These are phyloP conservation scores for Fusarium staphyleae DNA, from an alignment of 2,329 filamentous ascomycete species.

Conservation along the genomic window DNA sequence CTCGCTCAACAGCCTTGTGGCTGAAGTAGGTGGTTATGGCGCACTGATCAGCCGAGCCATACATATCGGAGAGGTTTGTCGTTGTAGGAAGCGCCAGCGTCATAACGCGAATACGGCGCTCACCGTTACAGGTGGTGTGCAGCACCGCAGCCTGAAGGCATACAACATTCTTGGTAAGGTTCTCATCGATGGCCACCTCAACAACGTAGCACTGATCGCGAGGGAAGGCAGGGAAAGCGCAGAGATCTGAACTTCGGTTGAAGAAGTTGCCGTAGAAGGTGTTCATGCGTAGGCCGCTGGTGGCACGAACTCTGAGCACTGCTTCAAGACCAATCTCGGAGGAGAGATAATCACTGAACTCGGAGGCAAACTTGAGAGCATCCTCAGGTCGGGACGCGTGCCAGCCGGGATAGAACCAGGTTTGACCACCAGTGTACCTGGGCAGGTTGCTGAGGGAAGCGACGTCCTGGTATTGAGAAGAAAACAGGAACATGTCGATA, in stretches of 20 bases:
- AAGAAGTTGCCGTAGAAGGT: conserved; percentile 99
- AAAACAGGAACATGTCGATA: conserved; percentile 98
- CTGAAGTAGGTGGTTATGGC: conserved; percentile 94
- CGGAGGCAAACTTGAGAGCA: conserved; percentile 95
- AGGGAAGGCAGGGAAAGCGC: conserved; percentile 97
- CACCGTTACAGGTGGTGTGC: conserved; percentile 97
- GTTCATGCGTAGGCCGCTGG: conserved; percentile 93
- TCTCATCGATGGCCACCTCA: conserved; percentile 97
- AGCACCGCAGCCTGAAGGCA: conserved; percentile 94
- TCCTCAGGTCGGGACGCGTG: conserved; percentile 93
- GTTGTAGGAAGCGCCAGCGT: conserved; percentile 94
- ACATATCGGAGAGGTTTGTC: conserved; percentile 86
- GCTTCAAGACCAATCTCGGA: conserved; percentile 96
- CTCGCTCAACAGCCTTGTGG: conserved; percentile 95
- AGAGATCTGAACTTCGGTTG: conserved; percentile 96
- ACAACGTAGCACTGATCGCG: conserved; percentile 98
- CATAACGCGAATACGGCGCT: conserved; percentile 92
- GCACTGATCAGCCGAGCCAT: conserved; percentile 92
- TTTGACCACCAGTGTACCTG: conserved; percentile 95
- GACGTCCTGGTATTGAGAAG: conserved; percentile 95
- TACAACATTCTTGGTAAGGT: conserved; percentile 86
- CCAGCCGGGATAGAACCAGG: conserved; percentile 98
- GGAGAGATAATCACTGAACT: conserved; percentile 97
- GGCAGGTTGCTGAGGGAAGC: conserved; percentile 95
- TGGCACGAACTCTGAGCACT: conserved; percentile 92